Evolutionary conservation across 2,329 filamentous ascomycete species (phyloP).

Genomic region (Fonsecaea pugnacius): DNA sequence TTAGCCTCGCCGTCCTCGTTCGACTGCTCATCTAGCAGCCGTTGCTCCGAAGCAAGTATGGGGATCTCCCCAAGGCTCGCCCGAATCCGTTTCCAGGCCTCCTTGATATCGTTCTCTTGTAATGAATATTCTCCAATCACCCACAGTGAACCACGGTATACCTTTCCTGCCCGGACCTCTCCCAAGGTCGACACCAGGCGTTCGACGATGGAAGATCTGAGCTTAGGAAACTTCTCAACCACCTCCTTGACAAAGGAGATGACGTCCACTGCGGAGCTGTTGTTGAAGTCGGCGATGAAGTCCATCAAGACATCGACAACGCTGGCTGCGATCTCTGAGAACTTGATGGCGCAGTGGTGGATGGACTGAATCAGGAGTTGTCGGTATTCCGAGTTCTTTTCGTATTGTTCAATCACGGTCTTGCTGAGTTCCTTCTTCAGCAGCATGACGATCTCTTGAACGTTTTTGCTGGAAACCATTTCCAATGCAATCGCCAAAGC

Average conservation of each 20-base stretch:
- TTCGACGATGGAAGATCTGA: slow-evolving; percentile 83
- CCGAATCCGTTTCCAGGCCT: slow-evolving; percentile 95
- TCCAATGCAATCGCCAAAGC: slow-evolving; percentile 87
- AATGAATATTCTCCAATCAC: slow-evolving; percentile 97
- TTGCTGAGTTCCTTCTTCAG: slow-evolving; percentile 97
- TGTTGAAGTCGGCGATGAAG: slow-evolving; percentile 98
- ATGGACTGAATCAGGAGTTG: slow-evolving; percentile 96
- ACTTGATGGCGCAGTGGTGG: slow-evolving; percentile 98
- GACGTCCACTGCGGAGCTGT: slow-evolving; percentile 92
- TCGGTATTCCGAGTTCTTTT: slow-evolving; percentile 95
- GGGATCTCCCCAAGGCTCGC: slow-evolving; percentile 95
- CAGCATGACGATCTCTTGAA: slow-evolving; percentile 93
- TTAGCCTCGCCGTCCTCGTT: slow-evolving; percentile 67
- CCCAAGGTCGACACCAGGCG: slow-evolving; percentile 86
- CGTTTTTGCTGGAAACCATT: slow-evolving; percentile 99
- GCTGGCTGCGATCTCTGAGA: slow-evolving; percentile 95
- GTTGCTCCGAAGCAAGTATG: slow-evolving; percentile 91
- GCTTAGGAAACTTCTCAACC: slow-evolving; percentile 92
- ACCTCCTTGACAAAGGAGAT: slow-evolving; percentile 99
- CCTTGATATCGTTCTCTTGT: slow-evolving; percentile 89
- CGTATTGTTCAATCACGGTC: slow-evolving; percentile 97
- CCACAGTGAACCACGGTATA: slow-evolving; percentile 95
- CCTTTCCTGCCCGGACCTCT: slow-evolving; percentile 94
- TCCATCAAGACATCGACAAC: slow-evolving; percentile 98
- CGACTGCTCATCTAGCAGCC: slow-evolving; percentile 79